Base-by-base conservation (phyloP, 2,329 filamentous ascomycete species). In the Aspergillus fischeri region DNA sequence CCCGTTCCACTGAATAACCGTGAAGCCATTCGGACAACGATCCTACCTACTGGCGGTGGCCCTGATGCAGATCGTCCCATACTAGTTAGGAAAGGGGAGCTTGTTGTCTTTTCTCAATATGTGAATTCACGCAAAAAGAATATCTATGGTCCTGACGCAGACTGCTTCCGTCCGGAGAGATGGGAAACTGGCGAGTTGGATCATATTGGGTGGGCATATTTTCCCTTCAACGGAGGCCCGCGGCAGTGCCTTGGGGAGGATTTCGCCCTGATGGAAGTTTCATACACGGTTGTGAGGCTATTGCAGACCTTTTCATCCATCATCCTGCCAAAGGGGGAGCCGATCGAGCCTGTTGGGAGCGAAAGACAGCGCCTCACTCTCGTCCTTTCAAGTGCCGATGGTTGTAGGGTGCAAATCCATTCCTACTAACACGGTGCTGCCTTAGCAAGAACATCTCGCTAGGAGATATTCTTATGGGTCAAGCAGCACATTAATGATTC, bases 11-110 rank as follows among this genome's bases (percentile, higher is more conserved):
- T 73, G 29, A 79, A 78, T 55, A 61, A 65, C 21, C 68, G 73
- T 28, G 60, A 64, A 14, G 69, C 72, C 3, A 60, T 67, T n/a
- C 58, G 59, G 20, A 73, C 73, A 41, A 77, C 75, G 3, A 69
- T 68, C 3, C 62, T 77, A 54, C 73, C 73, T 11, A 60, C 58
- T 7, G 70, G 87, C 57, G 86, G 86, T 53, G 87, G 87, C 0
- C 79, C 82, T 1, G 82, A 87, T 68, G 66, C 64, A 4, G 56
- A 65, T 1, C 58, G 62, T 1, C 70, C 70, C 10, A 62, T 73
- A 8, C 64, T 68, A 25, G 59, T 74, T 4, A 60, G 59, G 7
- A 68, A 68, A 45, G 68, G 68, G 10, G 60, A 62, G 17, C 48
- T 60, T 0, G 64, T 74, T 14, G 61, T 60, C 1, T 68, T 63